phyloP scores from a whole-genome alignment of 495 filamentous ascomycete species.

The Pseudomonodictys pantanalensis region DNA sequence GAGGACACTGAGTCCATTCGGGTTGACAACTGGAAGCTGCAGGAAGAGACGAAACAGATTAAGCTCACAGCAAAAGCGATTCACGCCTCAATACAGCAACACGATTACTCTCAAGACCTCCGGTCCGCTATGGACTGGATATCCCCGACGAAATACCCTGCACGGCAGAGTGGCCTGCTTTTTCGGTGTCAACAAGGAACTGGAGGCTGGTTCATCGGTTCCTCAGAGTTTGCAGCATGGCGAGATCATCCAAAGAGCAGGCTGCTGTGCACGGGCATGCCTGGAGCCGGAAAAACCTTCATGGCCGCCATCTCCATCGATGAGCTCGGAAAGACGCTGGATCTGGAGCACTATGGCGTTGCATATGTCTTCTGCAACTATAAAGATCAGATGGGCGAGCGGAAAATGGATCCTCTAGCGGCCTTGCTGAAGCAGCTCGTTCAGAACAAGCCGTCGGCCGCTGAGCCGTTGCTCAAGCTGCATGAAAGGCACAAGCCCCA shows the following conservation, averaged over 20 bases:
- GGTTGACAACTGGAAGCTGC: too few species aligned
- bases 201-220: constrained; percentile 44
- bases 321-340: constrained; percentile 25
- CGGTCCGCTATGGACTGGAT: constrained; percentile 16
- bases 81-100: neutral
- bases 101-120: neutral
- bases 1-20: constrained; percentile 4
- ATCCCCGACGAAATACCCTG: constrained; percentile 14
- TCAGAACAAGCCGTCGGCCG: constrained; percentile 26
- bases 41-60: too few species aligned
- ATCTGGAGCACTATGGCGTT: constrained; percentile 33
- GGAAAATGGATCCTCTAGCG: constrained; percentile 34
- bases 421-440: constrained; percentile 46
- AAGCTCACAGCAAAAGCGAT: too few species aligned
- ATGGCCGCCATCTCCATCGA: constrained; percentile 38
- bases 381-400: constrained; percentile 40
- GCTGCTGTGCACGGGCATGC: constrained; percentile 45
- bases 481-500: neutral
- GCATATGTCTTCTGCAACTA: constrained; percentile 48
- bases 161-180: constrained; percentile 41
- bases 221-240: constrained; percentile 41
- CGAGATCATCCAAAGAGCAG: constrained; percentile 30
- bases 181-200: constrained; percentile 40
- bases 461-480: neutral
- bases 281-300: constrained; percentile 36